A percentile compares a stretch with the other conserved stretches of the same genome.
Conservation (phyloP, 345 rosid genomes). For the Diplotaxis tenuifolia region DNA sequence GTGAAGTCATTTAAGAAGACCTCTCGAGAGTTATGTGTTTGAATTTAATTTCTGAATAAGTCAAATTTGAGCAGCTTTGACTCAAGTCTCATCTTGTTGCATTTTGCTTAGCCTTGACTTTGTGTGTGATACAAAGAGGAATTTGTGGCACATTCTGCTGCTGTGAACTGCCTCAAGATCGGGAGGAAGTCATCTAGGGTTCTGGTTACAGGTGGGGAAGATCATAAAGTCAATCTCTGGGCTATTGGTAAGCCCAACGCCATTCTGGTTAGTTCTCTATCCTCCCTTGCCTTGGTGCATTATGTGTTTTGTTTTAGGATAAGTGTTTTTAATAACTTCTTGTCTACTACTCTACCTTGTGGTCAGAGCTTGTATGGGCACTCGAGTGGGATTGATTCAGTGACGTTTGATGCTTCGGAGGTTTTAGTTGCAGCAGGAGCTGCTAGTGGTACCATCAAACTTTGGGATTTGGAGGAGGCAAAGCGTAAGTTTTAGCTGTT, state of each 20-base stretch:
- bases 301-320: background rate
- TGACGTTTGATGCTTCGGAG: slow-evolving; percentile 92
- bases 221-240: slow-evolving; percentile 98
- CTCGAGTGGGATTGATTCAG: slow-evolving; percentile 93
- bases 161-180: slow-evolving; percentile 91
- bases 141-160: slow-evolving; percentile 93
- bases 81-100: background rate
- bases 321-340: background rate
- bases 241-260: slow-evolving; percentile 99
- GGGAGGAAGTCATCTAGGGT: slow-evolving; percentile 96
- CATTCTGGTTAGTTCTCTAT: slow-evolving; percentile 72
- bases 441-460: slow-evolving; percentile 94
- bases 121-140: slow-evolving; percentile 57
- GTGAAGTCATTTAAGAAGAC: slow-evolving; percentile 31
- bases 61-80: slow-evolving; percentile 22
- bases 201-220: slow-evolving; percentile 97
- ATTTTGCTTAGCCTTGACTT: slow-evolving; percentile 50
- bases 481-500: slow-evolving; percentile 66
- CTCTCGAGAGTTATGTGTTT: slow-evolving; percentile 19
- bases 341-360: slow-evolving; percentile 9
- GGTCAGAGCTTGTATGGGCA: slow-evolving; percentile 94
- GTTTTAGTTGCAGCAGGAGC: slow-evolving; percentile 97
- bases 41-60: slow-evolving; percentile 10
- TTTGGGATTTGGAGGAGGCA: slow-evolving; percentile 99
- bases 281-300: slow-evolving; percentile 8